Base-by-base conservation (phyloP, 2,329 filamentous ascomycete genomes). In the Endoconidiophora laricicola region DNA sequence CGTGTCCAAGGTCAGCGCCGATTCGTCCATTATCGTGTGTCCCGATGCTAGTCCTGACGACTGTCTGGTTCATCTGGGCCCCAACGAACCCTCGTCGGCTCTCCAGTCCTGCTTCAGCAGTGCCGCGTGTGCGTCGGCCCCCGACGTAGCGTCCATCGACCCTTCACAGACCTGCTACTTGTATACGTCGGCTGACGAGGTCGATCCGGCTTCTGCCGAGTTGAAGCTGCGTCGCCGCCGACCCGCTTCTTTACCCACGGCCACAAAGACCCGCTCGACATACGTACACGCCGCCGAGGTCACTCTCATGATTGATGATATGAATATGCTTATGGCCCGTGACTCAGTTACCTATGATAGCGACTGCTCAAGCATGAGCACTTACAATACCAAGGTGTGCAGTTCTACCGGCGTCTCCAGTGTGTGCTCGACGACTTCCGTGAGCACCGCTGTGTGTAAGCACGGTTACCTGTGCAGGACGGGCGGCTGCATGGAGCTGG, bases 391-490 rank as follows among this genome's bases (percentile, higher is more conserved):
- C 44, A 66, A 61, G 16, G 63, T 62, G 55, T 57, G 63, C 50
- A 52, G 53, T 22, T 55, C 20, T 10, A 16, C 59, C 4, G 61
- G 61, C 54, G 58, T 59, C 44, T 64, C 62, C 38, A 58, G 61
- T 20, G 56, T 65, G 10, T 76, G 70, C 65, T 62, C 56, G 57
- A 55, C 60, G 18, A 67, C 66, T 43, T 53, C 57, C 6, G 56
- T 61, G 40, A 56, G 61, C 45, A 61, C 59, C 16, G 59, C 61
- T 26, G 61, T 63, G 16, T 76, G 73, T 63, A 61, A 60, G 6
- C 57, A 61, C 3, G 66, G 65, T 36, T 62, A 68, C 51, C 61
- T 68, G 56, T 77, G 73, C 68, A 60, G 58, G 54, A 63, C 64
- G 55, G 64, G 69, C 61, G 46, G 48, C 44, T 74, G 71, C 66